Evolutionary conservation across 768 basidiomycete species (phyloP).

Genomic region (Collybia mongolica): DNA sequence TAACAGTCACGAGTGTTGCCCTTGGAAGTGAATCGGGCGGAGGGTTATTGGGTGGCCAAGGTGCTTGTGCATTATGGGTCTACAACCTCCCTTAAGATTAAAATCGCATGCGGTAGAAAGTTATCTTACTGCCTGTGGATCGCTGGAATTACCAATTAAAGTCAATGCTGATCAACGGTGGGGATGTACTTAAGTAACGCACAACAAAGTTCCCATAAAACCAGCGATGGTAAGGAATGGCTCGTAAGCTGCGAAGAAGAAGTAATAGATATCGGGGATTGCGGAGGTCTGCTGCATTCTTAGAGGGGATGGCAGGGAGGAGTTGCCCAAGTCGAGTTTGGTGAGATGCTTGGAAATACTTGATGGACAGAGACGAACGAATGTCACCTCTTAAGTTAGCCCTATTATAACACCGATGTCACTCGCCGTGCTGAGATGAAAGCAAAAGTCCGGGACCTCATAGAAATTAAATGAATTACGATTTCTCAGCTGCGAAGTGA

Average conservation of each 20-base stretch:
- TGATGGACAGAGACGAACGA: not conserved
- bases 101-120: not conserved
- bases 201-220: conserved; percentile 61
- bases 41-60: conserved; percentile 52
- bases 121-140: conserved; percentile 59
- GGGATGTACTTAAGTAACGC: conserved; percentile 16
- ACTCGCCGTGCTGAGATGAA: not conserved
- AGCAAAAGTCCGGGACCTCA: conserved; percentile 10
- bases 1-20: conserved; percentile 66
- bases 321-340: not conserved
- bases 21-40: conserved; percentile 52
- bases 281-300: conserved; percentile 53
- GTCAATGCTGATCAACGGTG: conserved; percentile 1
- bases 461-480: conserved; percentile 12
- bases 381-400: too few species aligned
- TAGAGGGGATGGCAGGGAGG: not conserved
- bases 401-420: too few species aligned
- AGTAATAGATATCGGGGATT: conserved; percentile 71
- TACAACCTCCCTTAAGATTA: conserved; percentile 23
- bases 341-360: conserved; percentile 9
- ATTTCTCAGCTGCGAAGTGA: conserved; percentile 17
- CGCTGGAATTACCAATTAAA: conserved; percentile 28
- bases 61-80: conserved; percentile 76
- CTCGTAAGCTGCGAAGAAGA: conserved; percentile 73
- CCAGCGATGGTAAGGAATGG: conserved; percentile 64